phyloP scores from a whole-genome alignment of 176 grass and related monocot genomes.

The Juncus effusus region DNA sequence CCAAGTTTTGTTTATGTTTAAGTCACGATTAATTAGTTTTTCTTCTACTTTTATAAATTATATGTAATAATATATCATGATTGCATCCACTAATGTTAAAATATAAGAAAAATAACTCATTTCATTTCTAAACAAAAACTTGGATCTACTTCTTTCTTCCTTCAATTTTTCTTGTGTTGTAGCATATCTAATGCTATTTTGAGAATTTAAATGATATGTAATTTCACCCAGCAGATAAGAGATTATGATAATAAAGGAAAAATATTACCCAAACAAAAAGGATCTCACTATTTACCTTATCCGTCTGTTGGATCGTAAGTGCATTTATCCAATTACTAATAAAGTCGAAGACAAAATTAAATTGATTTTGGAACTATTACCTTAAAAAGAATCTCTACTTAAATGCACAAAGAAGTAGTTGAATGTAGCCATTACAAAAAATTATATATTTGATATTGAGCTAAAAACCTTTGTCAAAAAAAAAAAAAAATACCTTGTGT shows the following conservation, averaged over 20 bases:
- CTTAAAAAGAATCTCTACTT: slow-evolving; percentile 2
- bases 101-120: slow-evolving; percentile 14
- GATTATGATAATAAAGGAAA: background rate
- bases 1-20: background rate
- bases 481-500: too few species aligned
- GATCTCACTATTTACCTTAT: background rate
- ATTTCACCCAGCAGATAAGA: background rate
- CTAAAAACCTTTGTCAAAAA: background rate
- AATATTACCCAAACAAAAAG: background rate
- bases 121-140: slow-evolving; percentile 9
- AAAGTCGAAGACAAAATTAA: background rate
- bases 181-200: background rate
- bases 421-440: background rate
- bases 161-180: background rate
- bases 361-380: background rate
- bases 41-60: background rate
- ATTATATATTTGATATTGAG: background rate
- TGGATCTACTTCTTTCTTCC: background rate
- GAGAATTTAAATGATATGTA: background rate
- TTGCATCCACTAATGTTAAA: slow-evolving; percentile 11
- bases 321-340: too few species aligned
- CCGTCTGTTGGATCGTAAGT: background rate
- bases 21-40: slow-evolving; percentile 8
- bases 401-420: slow-evolving; percentile 8
- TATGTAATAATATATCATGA: background rate